These are phyloP conservation scores for Acacia acuminata DNA, from an alignment of 306 rosid species.

Conservation along the genomic window DNA sequence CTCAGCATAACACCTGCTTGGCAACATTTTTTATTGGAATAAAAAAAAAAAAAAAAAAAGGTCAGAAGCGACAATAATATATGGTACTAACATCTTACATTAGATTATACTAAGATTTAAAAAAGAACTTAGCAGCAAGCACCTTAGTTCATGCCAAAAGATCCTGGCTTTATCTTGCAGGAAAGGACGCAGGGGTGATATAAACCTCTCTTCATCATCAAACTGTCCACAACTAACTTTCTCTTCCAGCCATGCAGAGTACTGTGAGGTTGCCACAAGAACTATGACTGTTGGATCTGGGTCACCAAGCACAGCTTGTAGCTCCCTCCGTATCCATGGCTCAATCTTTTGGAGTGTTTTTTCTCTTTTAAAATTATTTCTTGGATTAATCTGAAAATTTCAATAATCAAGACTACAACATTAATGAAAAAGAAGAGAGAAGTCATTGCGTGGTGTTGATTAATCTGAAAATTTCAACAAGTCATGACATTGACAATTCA, in stretches of 20 bases:
- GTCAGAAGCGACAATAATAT: not conserved
- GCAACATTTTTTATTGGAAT: not conserved
- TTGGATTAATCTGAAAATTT: slow-evolving; percentile 28
- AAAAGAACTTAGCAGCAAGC: slow-evolving; percentile 29
- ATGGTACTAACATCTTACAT: not conserved
- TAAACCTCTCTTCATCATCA: slow-evolving; percentile 37
- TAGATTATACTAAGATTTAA: not conserved
- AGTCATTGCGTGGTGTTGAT: not conserved
- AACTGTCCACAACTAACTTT: slow-evolving; percentile 30
- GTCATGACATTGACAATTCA: too few species aligned
- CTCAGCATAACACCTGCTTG: slow-evolving; percentile 57
- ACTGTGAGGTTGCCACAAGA: slow-evolving; percentile 53
- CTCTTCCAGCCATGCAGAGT: slow-evolving; percentile 43
- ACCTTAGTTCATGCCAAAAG: slow-evolving; percentile 79
- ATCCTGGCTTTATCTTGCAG: slow-evolving; percentile 43
- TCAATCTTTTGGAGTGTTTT: slow-evolving; percentile 46
- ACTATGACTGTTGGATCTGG: slow-evolving; percentile 58
- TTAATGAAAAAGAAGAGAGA: not conserved
- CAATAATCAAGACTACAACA: not conserved
- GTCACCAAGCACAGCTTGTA: slow-evolving; percentile 53
- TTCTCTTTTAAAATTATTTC: slow-evolving; percentile 36
- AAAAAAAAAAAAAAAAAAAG: not conserved
- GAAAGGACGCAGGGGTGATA: slow-evolving; percentile 46
- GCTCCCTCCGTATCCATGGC: slow-evolving; percentile 70
- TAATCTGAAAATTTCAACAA: too few species aligned